Conservation (phyloP, 116 monocot genomes). For the Posidonia oceanica region DNA sequence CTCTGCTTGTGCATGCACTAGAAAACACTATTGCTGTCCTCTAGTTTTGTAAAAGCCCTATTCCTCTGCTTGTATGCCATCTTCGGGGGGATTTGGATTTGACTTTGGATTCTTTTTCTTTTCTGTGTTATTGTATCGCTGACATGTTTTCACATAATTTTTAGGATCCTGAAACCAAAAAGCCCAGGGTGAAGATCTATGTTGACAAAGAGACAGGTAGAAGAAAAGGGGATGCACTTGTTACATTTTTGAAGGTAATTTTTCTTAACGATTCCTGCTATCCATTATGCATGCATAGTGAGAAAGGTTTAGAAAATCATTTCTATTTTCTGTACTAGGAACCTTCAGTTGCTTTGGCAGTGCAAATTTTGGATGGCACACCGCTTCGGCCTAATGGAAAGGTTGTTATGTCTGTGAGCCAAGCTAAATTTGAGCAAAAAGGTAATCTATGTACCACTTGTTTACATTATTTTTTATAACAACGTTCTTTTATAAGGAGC, state of each 20-base stretch:
- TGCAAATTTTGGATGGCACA: conserved; percentile 82
- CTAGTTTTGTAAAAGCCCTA: no score
- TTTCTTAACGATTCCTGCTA: neutral
- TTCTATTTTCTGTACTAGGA: conserved; percentile 36
- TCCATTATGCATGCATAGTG: neutral
- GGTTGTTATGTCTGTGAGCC: conserved; percentile 59
- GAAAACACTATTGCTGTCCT: no score
- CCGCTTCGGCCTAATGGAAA: conserved; percentile 72
- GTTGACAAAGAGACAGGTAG: conserved; percentile 74
- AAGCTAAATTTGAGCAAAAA: conserved; percentile 96
- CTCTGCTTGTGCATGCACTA: no score
- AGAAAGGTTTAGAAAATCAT: neutral
- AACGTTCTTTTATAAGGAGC: no score
- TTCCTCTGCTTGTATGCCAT: no score
- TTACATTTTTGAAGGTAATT: conserved; percentile 82
- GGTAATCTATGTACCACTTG: conserved; percentile 19
- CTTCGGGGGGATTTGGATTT: no score
- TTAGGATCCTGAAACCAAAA: conserved; percentile 92
- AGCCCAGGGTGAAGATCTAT: conserved; percentile 93
- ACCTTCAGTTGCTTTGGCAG: conserved; percentile 88
- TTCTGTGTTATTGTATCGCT: neutral
- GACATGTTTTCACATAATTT: neutral
- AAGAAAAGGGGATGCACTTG: conserved; percentile 88
- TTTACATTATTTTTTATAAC: no score
- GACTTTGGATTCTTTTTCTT: neutral